Evolutionary conservation across 2,329 filamentous ascomycete species (phyloP).

Genomic region (Stagonosporopsis rhizophila): DNA sequence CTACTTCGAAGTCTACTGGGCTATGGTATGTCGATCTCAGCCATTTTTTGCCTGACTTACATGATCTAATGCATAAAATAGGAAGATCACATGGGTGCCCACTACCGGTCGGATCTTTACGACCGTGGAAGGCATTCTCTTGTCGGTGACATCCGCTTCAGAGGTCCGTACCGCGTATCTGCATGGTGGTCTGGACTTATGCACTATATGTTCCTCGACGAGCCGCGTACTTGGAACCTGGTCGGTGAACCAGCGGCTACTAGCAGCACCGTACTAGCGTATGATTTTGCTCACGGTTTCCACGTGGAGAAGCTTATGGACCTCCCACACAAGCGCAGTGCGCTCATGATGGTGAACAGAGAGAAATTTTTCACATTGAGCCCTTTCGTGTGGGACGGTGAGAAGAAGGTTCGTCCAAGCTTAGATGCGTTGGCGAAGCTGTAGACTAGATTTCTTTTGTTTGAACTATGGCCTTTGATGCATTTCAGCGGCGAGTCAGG

Average conservation of each 20-base stretch:
- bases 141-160: slow-evolving; percentile 63
- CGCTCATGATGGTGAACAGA: slow-evolving; percentile 68
- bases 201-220: slow-evolving; percentile 67
- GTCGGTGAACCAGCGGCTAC: slow-evolving; percentile 76
- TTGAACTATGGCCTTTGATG: neutral
- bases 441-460: slow-evolving; percentile 17
- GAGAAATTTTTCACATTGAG: slow-evolving; percentile 75
- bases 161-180: slow-evolving; percentile 63
- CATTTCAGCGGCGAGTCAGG: slow-evolving; percentile 2
- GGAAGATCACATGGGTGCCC: slow-evolving; percentile 67
- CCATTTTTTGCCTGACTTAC: neutral
- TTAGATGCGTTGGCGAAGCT: slow-evolving; percentile 44
- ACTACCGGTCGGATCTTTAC: slow-evolving; percentile 63
- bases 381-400: slow-evolving; percentile 56
- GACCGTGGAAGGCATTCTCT: slow-evolving; percentile 68
- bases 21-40: slow-evolving; percentile 58
- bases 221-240: slow-evolving; percentile 61
- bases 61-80: slow-evolving; percentile 36
- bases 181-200: slow-evolving; percentile 66
- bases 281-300: slow-evolving; percentile 77
- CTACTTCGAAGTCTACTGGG: slow-evolving; percentile 85
- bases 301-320: slow-evolving; percentile 76
- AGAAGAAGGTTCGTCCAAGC: slow-evolving; percentile 45
- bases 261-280: slow-evolving; percentile 73
- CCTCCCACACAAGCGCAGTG: slow-evolving; percentile 74